Percentiles rank a stretch among this genome's conserved stretches.
Evolutionary conservation across 2,329 filamentous ascomycete genomes (phyloP).

Genomic region (Sphaerostilbella broomeana): DNA sequence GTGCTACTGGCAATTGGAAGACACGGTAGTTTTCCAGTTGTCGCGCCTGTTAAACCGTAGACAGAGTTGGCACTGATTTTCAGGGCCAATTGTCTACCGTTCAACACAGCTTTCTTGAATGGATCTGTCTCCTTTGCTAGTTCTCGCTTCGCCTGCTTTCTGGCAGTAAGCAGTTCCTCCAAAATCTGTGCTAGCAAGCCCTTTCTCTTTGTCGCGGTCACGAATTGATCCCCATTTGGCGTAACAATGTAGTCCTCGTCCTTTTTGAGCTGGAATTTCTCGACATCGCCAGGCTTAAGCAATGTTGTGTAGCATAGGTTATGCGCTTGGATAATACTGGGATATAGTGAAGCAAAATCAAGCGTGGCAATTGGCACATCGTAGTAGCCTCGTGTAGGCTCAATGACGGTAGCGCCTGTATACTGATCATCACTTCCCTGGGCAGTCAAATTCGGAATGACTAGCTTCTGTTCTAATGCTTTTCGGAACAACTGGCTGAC

Average conservation of each 20-base stretch:
- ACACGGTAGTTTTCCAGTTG: conserved; percentile 91
- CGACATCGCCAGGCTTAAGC: conserved; percentile 63
- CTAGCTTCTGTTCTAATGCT: conserved; percentile 83
- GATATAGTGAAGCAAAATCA: conserved; percentile 97
- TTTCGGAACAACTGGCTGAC: conserved; percentile 96
- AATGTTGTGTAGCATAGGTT: conserved; percentile 97
- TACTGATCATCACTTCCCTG: conserved; percentile 80
- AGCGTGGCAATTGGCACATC: conserved; percentile 91
- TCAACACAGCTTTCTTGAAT: conserved; percentile 96
- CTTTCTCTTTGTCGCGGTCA: conserved; percentile 81
- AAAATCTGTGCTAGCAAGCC: conserved; percentile 91
- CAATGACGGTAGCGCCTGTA: conserved; percentile 95
- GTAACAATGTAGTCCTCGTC: conserved; percentile 96
- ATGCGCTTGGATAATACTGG: conserved; percentile 97
- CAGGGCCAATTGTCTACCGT: conserved; percentile 91
- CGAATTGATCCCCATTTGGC: conserved; percentile 89
- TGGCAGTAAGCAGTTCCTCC: conserved; percentile 81
- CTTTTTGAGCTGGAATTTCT: conserved; percentile 70
- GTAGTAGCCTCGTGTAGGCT: conserved; percentile 89
- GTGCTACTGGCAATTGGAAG: conserved; percentile 93
- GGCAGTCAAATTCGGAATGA: conserved; percentile 78
- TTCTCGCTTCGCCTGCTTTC: conserved; percentile 92
- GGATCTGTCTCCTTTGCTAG: conserved; percentile 82
- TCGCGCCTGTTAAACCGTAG: conserved; percentile 94
- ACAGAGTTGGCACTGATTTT: conserved; percentile 98